These are phyloP conservation scores for Trichosporon sp. DNA, from an alignment of 1,284 basidiomycete species.

Conservation along the genomic window DNA sequence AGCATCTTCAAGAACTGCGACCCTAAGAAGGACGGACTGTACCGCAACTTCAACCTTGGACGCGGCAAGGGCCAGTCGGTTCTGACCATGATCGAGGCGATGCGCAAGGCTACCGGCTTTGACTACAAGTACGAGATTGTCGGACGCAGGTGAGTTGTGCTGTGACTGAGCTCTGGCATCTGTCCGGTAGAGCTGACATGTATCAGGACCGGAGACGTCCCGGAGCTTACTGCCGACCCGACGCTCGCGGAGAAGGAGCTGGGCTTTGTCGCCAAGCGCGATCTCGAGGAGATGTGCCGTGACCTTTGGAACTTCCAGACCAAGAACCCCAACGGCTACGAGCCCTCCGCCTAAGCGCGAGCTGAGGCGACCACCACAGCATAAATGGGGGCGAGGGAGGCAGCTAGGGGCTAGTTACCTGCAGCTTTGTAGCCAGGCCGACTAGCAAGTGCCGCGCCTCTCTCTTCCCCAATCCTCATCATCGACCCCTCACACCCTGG, in stretches of 20 bases:
- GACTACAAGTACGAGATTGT: conserved; percentile 68
- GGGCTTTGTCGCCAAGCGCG: conserved; percentile 77
- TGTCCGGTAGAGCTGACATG: background rate
- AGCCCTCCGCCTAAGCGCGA: conserved; percentile 9
- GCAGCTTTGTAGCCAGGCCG: background rate
- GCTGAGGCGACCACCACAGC: background rate
- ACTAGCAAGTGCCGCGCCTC: no score
- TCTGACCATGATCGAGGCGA: conserved; percentile 89
- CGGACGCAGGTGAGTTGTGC: conserved; percentile 65
- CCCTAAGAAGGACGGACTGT: conserved; percentile 51
- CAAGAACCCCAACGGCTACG: conserved; percentile 72
- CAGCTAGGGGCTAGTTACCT: background rate
- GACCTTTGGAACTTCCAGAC: conserved; percentile 93
- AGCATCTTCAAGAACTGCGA: conserved; percentile 46
- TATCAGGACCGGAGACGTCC: conserved; percentile 84
- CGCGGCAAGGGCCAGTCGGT: conserved; percentile 90
- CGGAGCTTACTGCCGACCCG: conserved; percentile 93
- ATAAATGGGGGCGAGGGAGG: background rate
- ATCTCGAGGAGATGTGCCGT: conserved; percentile 80
- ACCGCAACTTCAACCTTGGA: conserved; percentile 94
- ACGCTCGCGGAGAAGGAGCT: conserved; percentile 86
- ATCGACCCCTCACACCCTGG: background rate
- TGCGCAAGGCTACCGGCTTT: conserved; percentile 78
- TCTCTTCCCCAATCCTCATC: background rate
- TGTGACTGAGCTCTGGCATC: background rate